Evolutionary conservation across 176 grass and related monocot species (phyloP), one percentile per base, ranked within the genome.

Genomic region (Rhynchospora tenuis): DNA sequence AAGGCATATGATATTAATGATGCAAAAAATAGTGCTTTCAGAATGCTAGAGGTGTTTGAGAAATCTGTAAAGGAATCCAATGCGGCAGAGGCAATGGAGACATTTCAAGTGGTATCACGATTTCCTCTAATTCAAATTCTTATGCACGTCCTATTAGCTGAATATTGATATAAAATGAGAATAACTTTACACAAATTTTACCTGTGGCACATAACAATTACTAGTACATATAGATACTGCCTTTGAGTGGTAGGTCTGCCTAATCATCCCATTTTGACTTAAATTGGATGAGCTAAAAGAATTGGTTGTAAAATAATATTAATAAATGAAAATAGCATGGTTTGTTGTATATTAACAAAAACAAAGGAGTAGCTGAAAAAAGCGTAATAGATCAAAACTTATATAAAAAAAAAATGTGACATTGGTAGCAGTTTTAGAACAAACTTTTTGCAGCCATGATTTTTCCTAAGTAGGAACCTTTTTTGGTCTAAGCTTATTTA

Each of bases 11-110:
- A 95, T 73, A 19, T 95, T 70, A 31, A 84, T 54, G 90, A 93
- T 11, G 88, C 86, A 76, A 92, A 85, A 81, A 83, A 69, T 24
- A 86, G 90, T 23, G 90, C 81, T 31, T 84, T 71, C 15, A 85
- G 48, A 84, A 73, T 91, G 74, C 60, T 95, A 17, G 87, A 87
- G 33, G 17, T 90, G n/a, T 83, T 91, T 2, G 62, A 84, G 64
- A 93, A 89, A 85, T 87, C 78, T 16, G 68, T 79, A 6, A 16
- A 20, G 0, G 1, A 16, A 14, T 47, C 52, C 47, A 64, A 7
- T 84, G 68, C 16, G n/a, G 14, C 82, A 14, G 82, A 86, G 60
- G 66, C 58, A 43, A 76, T 57, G 6, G 7, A 63, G 17, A 86
- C 77, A 72, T 51, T 88, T 60, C 23, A 64, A 5, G 83, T 86